Conservation (phyloP, 257 asterid genomes). For the Cruciata laevipes region DNA sequence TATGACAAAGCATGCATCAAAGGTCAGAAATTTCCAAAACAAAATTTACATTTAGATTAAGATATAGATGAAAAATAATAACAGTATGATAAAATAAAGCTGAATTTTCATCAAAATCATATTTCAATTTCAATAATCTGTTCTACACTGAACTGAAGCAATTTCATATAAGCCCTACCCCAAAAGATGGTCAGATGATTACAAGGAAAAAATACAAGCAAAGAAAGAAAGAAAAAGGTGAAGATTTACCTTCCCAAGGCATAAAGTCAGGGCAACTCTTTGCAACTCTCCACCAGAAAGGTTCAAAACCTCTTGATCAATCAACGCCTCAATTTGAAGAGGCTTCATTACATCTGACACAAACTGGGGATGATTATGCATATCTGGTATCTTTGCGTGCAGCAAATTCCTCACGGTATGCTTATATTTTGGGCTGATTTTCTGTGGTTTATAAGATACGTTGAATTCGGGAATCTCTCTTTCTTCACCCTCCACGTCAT, state of each 20-base stretch:
- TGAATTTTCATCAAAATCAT: too few species aligned
- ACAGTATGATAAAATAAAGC: too few species aligned
- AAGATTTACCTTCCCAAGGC: conserved; percentile 85
- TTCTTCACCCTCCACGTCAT: conserved; percentile 61
- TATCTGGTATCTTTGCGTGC: conserved; percentile 79
- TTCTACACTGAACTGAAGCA: too few species aligned
- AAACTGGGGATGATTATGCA: conserved; percentile 90
- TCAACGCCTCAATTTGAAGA: conserved; percentile 90
- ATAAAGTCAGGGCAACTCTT: conserved; percentile 84
- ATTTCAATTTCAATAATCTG: too few species aligned
- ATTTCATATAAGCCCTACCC: background rate
- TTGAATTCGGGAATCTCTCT: conserved; percentile 89
- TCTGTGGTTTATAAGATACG: conserved; percentile 98
- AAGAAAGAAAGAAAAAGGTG: background rate
- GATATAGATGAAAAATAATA: background rate
- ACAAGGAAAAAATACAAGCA: background rate
- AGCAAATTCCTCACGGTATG: conserved; percentile 64
- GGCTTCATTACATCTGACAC: conserved; percentile 96
- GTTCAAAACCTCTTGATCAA: conserved; percentile 94
- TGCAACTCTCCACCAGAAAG: conserved; percentile 99
- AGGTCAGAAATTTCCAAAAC: background rate
- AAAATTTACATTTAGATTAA: background rate
- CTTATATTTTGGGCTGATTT: conserved; percentile 79
- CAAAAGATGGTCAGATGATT: background rate
- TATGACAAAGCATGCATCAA: conserved; percentile 21